Evolutionary conservation across 306 rosid genomes (phyloP).

Genomic region (Ammopiptanthus mongolicus): DNA sequence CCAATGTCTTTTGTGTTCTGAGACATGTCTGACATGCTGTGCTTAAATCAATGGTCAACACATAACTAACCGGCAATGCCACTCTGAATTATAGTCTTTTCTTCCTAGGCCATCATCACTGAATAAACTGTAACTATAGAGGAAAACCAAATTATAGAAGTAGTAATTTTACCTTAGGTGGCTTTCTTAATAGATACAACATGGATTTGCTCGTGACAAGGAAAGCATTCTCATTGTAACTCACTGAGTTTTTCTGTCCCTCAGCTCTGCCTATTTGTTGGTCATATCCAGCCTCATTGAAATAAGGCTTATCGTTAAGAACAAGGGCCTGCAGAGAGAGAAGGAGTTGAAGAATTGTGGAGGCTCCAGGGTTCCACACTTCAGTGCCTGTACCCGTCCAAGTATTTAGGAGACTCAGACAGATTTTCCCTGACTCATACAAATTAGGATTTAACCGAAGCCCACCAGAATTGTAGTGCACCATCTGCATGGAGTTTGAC

Average conservation of each 20-base stretch:
- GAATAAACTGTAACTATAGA: not conserved
- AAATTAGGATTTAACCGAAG: conserved; percentile 86
- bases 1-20: not conserved
- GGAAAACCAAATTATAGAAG: conserved; percentile 1
- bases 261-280: conserved; percentile 84
- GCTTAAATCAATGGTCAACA: not conserved
- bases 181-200: conserved; percentile 57
- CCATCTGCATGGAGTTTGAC: conserved; percentile 50
- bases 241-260: conserved; percentile 88
- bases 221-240: conserved; percentile 90
- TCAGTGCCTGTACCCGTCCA: conserved; percentile 84
- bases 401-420: conserved; percentile 89
- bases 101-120: not conserved
- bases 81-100: not conserved
- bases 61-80: not conserved
- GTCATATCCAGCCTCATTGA: conserved; percentile 97
- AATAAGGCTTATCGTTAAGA: conserved; percentile 95
- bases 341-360: conserved; percentile 88
- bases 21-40: not conserved
- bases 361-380: conserved; percentile 82
- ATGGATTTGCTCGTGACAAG: conserved; percentile 83
- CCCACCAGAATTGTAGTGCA: conserved; percentile 90
- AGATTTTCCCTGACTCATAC: conserved; percentile 94
- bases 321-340: conserved; percentile 97
- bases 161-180: conserved; percentile 64